Evolutionary conservation across 1,284 basidiomycete species (phyloP).

Genomic region (Trichosporon sp.): DNA sequence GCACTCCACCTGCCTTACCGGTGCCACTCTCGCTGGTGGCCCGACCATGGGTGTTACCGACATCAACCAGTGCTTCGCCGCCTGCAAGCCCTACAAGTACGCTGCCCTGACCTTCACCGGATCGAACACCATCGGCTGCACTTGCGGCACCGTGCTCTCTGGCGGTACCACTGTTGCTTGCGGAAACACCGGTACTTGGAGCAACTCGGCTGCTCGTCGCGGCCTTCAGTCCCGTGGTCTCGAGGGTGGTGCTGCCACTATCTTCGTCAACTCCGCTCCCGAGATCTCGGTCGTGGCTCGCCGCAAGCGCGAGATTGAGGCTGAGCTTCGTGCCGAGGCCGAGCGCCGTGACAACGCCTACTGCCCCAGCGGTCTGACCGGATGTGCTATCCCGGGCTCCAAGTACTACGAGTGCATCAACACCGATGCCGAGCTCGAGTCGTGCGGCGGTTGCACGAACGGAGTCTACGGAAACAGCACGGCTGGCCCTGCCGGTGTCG

Average conservation of each 20-base stretch:
- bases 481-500: background rate
- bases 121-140: background rate
- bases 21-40: background rate
- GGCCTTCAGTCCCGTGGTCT: background rate
- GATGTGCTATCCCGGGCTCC: background rate
- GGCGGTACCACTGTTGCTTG: background rate
- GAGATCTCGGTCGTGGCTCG: background rate
- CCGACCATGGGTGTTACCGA: background rate
- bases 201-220: background rate
- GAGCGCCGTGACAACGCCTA: background rate
- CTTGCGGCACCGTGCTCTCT: background rate
- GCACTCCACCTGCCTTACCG: background rate
- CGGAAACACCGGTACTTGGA: background rate
- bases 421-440: conserved; percentile 10
- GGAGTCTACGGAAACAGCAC: background rate
- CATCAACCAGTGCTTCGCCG: background rate
- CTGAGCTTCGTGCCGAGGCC: background rate
- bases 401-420: conserved; percentile 12
- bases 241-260: background rate
- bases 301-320: background rate
- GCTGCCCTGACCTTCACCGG: background rate
- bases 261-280: background rate
- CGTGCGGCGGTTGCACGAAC: conserved; percentile 11
- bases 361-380: background rate
- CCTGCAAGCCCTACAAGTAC: background rate